A percentile compares a stretch with the other conserved stretches of the same genome.
phyloP scores from a whole-genome alignment of 352 stramenopile genomes.

The Globisporangium apiculatum region DNA sequence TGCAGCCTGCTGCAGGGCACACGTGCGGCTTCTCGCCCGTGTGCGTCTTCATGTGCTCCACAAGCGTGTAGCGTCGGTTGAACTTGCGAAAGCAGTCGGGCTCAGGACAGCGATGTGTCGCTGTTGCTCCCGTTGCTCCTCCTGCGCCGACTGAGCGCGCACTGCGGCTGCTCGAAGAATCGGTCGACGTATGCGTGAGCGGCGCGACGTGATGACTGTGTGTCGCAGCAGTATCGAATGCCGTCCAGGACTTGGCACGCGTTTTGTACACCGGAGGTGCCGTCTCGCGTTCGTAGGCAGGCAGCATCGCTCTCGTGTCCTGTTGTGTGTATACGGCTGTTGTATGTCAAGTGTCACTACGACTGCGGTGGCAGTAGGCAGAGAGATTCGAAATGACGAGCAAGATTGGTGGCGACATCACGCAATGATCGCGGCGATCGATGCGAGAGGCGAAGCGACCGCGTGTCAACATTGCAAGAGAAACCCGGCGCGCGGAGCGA shows the following conservation, averaged over 20 bases:
- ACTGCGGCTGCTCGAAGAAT: conserved; percentile 30
- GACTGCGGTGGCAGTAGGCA: no score
- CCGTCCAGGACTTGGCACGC: not conserved
- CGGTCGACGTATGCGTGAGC: not conserved
- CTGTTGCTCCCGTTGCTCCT: no score
- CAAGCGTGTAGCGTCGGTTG: conserved; percentile 43
- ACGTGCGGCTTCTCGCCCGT: conserved; percentile 42
- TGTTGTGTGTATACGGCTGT: not conserved
- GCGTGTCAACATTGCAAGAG: no score
- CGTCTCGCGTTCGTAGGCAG: not conserved
- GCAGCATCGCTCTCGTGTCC: not conserved
- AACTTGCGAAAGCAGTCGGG: conserved; percentile 19
- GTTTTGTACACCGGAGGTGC: not conserved
- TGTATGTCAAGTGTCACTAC: not conserved
- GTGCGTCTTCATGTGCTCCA: conserved; percentile 51
- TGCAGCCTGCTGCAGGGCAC: conserved; percentile 29
- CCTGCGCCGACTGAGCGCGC: conserved; percentile 3
- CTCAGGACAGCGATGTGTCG: not conserved
- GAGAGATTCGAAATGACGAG: no score
- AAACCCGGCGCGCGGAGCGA: no score
- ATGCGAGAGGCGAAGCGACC: no score
- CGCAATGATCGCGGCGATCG: no score
- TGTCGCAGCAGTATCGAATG: not conserved
- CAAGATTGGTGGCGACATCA: no score
- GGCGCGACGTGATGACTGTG: not conserved